phyloP scores from a whole-genome alignment of 139 green algal genomes.

The Tetraselmis striata region DNA sequence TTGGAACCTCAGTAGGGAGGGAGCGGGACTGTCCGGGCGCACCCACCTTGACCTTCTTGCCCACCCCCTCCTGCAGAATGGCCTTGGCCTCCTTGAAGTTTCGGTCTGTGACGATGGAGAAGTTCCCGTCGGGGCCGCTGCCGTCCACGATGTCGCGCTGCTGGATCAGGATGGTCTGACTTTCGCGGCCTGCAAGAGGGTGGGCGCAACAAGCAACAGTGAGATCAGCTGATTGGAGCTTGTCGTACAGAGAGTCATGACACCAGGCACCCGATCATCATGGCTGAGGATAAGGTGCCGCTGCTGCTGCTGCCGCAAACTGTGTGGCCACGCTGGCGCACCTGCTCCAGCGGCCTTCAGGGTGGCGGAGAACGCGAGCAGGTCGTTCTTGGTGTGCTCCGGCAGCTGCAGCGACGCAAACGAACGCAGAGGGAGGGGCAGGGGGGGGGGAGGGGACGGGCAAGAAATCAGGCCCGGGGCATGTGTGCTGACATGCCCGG shows the following conservation, averaged over 20 bases:
- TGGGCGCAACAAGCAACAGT: no score
- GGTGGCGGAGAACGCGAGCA: background rate
- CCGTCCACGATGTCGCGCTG: background rate
- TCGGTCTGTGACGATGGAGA: background rate
- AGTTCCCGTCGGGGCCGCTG: background rate
- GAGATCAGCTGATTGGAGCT: no score
- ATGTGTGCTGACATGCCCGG: no score
- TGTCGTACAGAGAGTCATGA: no score
- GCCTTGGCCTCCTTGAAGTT: background rate
- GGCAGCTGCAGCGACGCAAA: background rate
- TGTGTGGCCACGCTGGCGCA: no score
- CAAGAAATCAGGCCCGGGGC: no score
- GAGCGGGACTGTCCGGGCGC: no score
- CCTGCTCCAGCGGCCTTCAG: background rate
- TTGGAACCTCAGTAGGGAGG: no score
- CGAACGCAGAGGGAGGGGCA: background rate
- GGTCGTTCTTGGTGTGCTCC: background rate
- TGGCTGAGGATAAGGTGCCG: no score
- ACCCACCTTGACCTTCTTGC: background rate
- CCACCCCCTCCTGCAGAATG: background rate
- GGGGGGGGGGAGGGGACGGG: no score
- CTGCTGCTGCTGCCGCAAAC: no score
- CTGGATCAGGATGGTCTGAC: background rate
- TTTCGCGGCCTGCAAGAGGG: background rate
- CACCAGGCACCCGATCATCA: no score